Percentiles rank a stretch among this genome's conserved stretches.
phyloP scores from a whole-genome alignment of 192 early-diverging fungal species.

The Backusella liffmaniae region DNA sequence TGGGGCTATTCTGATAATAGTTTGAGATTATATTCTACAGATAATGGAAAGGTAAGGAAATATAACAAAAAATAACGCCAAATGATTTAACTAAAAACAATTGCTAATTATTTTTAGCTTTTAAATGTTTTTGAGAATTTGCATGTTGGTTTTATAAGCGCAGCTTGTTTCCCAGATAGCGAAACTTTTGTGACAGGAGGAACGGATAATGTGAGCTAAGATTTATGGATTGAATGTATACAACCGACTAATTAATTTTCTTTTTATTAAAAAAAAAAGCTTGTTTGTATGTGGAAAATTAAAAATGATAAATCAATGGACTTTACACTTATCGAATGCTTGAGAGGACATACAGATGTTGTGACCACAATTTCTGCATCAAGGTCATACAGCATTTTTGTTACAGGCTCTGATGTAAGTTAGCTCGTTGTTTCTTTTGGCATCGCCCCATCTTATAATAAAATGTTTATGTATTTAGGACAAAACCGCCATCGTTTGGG shows the following conservation, averaged over 20 bases:
- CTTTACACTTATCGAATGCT: conserved; percentile 49
- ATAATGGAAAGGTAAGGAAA: conserved; percentile 45
- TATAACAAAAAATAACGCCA: background rate
- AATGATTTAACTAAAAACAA: background rate
- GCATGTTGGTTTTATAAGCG: conserved; percentile 58
- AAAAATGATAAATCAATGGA: conserved; percentile 41
- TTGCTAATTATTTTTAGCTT: conserved; percentile 22
- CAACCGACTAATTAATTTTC: background rate
- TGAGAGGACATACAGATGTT: conserved; percentile 58
- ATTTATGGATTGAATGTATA: background rate
- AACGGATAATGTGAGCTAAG: conserved; percentile 44
- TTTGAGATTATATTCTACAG: conserved; percentile 50
- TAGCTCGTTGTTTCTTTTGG: background rate
- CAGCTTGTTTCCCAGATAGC: conserved; percentile 57
- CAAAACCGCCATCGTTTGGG: conserved; percentile 63
- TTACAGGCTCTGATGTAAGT: conserved; percentile 52
- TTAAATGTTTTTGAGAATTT: conserved; percentile 60
- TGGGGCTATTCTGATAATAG: conserved; percentile 66
- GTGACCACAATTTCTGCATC: conserved; percentile 52
- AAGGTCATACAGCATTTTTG: conserved; percentile 57
- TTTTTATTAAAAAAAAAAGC: conserved; percentile 31
- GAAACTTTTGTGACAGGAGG: conserved; percentile 61
- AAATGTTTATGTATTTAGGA: conserved; percentile 37
- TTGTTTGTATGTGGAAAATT: conserved; percentile 62
- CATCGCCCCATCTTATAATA: background rate